A percentile compares a stretch with the other conserved stretches of the same genome.
Conservation (phyloP, 2,329 filamentous ascomycete species). For the Fusarium liriodendri region DNA sequence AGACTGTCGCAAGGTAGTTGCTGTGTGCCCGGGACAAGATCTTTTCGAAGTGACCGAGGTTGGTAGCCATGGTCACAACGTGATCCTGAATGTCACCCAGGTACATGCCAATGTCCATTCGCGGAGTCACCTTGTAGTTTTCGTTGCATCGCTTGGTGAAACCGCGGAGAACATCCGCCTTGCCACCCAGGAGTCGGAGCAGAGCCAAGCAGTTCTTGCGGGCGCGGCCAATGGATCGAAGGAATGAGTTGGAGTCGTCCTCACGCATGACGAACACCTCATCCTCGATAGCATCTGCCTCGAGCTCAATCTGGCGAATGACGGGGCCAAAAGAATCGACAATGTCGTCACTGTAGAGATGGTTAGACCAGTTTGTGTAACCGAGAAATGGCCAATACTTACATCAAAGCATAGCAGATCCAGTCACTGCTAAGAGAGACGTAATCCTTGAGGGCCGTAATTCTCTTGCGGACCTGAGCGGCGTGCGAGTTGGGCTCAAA, state of each 20-base stretch:
- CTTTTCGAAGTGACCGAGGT: constrained; percentile 95
- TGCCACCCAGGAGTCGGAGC: constrained; percentile 92
- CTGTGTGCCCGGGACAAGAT: constrained; percentile 94
- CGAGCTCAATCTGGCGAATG: constrained; percentile 86
- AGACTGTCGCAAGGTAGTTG: constrained; percentile 96
- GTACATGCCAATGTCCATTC: constrained; percentile 96
- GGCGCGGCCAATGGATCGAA: constrained; percentile 88
- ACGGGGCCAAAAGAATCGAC: constrained; percentile 94
- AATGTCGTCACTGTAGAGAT: constrained; percentile 82
- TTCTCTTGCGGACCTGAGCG: constrained; percentile 88
- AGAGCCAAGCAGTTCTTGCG: constrained; percentile 96
- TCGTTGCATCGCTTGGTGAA: constrained; percentile 99
- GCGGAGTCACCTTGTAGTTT: constrained; percentile 93
- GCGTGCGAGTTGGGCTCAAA: constrained; percentile 90
- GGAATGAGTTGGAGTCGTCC: constrained; percentile 88
- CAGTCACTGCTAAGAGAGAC: constrained; percentile 95
- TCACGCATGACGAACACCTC: constrained; percentile 92
- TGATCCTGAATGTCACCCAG: constrained; percentile 98
- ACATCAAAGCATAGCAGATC: constrained; percentile 99
- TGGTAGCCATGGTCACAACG: constrained; percentile 99
- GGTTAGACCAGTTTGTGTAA: constrained; percentile 38
- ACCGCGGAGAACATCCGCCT: constrained; percentile 97
- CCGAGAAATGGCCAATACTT: constrained; percentile 51
- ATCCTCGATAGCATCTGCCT: constrained; percentile 94
- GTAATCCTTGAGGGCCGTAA: constrained; percentile 93